Base-by-base conservation (phyloP, 257 asterid species). In the Ilex aquifolium region DNA sequence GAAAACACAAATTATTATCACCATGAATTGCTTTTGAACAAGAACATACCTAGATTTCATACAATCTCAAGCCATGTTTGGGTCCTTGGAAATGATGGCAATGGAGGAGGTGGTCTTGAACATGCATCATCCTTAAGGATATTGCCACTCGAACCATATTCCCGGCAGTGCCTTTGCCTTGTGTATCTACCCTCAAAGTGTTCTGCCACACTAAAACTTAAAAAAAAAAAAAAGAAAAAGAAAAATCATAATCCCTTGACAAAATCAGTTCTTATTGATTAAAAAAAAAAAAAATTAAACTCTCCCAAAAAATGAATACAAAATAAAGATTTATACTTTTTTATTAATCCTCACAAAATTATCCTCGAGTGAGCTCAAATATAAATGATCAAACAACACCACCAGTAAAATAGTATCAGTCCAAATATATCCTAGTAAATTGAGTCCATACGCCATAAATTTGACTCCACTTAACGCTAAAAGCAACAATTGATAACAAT, bases 181-280 rank as follows among this genome's bases (percentile, higher is more conserved):
- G 77, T 75, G 57, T 69, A 62, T 63, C 86, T 82, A 31, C 80
- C 76, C 60, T 76, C 81, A 66, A 68, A 86, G 86, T 52, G 82
- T 70, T 60, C 85, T 86, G 31, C 90, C 84, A 67, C 86, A 83
- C 89, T n/a, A n/a, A n/a, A n/a, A n/a, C n/a, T n/a, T n/a, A n/a
- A n/a, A n/a, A n/a, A n/a, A n/a, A n/a, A n/a, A n/a, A n/a, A n/a
- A n/a, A n/a, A n/a, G n/a, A n/a, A n/a, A n/a, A n/a, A n/a, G n/a
- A n/a, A n/a, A n/a, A 49, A 4, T 49, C 14, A 0, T 11, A 49
- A 49, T 49, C 44, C 50, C 58, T 17, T 44, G 46, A 53, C 42
- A 63, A 54, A 13, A 30, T 56, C 55, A 60, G 64, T 51, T 42
- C 67, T 31, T 53, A 21, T 0, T 21, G 27, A 21, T 21, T n/a